phyloP scores from a whole-genome alignment of 768 basidiomycete genomes.

The Psilocybe cubensis region DNA sequence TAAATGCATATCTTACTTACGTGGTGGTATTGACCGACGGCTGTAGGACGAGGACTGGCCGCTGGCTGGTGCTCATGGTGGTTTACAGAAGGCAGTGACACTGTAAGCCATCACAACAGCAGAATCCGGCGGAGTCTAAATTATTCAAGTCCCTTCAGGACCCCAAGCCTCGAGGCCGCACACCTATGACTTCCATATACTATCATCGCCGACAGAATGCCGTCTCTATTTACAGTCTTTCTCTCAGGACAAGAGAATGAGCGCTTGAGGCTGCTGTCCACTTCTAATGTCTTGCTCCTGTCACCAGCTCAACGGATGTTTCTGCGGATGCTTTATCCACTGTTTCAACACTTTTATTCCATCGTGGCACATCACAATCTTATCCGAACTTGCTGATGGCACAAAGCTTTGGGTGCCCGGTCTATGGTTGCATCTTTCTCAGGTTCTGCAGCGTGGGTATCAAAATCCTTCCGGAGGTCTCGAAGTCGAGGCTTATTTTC shows the following conservation, averaged over 20 bases:
- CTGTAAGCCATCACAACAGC: constrained; percentile 17
- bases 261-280: neutral
- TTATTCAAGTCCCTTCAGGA: constrained; percentile 7
- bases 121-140: constrained; percentile 31
- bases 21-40: constrained; percentile 87
- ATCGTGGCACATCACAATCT: neutral
- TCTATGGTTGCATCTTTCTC: constrained; percentile 5
- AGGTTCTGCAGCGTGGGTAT: constrained; percentile 16
- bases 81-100: constrained; percentile 26
- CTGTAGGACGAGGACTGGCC: constrained; percentile 72
- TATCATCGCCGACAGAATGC: constrained; percentile 9
- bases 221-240: neutral
- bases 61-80: constrained; percentile 64
- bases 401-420: neutral
- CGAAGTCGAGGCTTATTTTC: constrained; percentile 15
- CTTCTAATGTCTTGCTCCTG: neutral
- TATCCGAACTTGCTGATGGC: neutral
- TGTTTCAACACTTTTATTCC: too few relatives aligned
- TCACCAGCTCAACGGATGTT: neutral
- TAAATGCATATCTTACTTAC: constrained; percentile 44
- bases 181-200: constrained; percentile 8
- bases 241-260: neutral
- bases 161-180: constrained; percentile 5
- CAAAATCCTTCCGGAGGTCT: constrained; percentile 10
- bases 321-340: neutral